Percentiles rank a stretch among this genome's conserved stretches.
phyloP scores from a whole-genome alignment of 148 eudicot genomes.

The Vaccinium macrocarpon region DNA sequence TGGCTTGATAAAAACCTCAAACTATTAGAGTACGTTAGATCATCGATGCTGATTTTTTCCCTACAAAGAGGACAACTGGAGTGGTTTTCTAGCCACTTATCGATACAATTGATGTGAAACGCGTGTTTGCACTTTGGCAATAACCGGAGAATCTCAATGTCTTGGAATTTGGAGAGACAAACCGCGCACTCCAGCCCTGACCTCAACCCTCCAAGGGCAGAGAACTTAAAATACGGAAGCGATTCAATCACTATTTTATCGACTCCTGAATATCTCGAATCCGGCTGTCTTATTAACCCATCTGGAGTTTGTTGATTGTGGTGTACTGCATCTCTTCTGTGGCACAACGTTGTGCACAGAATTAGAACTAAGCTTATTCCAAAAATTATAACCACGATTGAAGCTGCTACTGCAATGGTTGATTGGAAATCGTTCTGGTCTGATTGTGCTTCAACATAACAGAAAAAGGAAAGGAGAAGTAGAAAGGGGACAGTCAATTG shows the following conservation, averaged over 20 bases:
- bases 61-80: slow-evolving; percentile 83
- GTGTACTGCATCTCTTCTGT: neutral
- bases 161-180: slow-evolving; percentile 66
- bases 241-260: slow-evolving; percentile 51
- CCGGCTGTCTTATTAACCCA: slow-evolving; percentile 21
- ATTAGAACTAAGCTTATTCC: slow-evolving; percentile 49
- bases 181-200: slow-evolving; percentile 74
- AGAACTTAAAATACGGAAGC: slow-evolving; percentile 67
- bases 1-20: slow-evolving; percentile 33
- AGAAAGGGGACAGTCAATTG: neutral
- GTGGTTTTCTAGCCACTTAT: slow-evolving; percentile 69
- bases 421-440: slow-evolving; percentile 45
- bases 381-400: slow-evolving; percentile 53
- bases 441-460: slow-evolving; percentile 30
- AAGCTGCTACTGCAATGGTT: slow-evolving; percentile 62
- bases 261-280: slow-evolving; percentile 49
- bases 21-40: slow-evolving; percentile 35
- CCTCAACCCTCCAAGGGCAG: slow-evolving; percentile 55
- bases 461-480: slow-evolving; percentile 10
- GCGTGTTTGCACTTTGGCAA: slow-evolving; percentile 81
- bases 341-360: slow-evolving; percentile 52
- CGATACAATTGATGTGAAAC: slow-evolving; percentile 69
- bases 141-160: slow-evolving; percentile 51
- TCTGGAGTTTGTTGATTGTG: slow-evolving; percentile 15
- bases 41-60: slow-evolving; percentile 45